Conservation (phyloP, 257 asterid genomes). For the Lavandula angustifolia region DNA sequence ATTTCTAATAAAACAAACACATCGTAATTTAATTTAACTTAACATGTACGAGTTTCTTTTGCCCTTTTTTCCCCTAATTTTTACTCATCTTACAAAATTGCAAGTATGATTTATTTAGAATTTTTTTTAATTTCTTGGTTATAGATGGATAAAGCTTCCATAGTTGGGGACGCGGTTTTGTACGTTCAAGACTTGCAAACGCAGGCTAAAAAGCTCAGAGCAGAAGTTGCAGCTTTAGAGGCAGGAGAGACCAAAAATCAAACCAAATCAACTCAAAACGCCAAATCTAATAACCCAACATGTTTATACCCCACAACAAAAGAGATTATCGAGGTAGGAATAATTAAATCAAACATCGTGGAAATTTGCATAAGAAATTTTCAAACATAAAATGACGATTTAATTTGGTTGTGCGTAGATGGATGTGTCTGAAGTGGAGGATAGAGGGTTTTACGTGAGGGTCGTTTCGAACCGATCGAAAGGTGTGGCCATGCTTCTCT, state of each 20-base stretch:
- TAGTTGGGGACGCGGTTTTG: slow-evolving; percentile 68
- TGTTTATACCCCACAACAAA: slow-evolving; percentile 41
- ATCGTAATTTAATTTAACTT: too few relatives aligned
- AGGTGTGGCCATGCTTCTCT: slow-evolving; percentile 56
- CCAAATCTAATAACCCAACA: slow-evolving; percentile 22
- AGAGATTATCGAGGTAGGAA: slow-evolving; percentile 55
- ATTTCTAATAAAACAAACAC: too few relatives aligned
- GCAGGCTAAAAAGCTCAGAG: slow-evolving; percentile 55
- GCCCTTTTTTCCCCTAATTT: too few relatives aligned
- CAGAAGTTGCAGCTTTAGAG: slow-evolving; percentile 57
- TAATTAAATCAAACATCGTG: neutral
- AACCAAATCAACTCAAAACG: slow-evolving; percentile 16
- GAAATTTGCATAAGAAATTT: too few relatives aligned
- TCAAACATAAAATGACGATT: neutral
- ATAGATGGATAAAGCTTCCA: slow-evolving; percentile 92
- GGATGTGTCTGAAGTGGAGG: slow-evolving; percentile 63
- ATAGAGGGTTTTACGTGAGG: slow-evolving; percentile 59
- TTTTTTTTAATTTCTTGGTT: neutral
- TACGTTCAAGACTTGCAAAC: slow-evolving; percentile 69
- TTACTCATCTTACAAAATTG: too few relatives aligned
- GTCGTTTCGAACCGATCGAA: slow-evolving; percentile 47
- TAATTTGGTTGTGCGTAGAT: slow-evolving; percentile 41
- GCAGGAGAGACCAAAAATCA: slow-evolving; percentile 30
- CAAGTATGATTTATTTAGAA: too few relatives aligned
- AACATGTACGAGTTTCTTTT: too few relatives aligned